Percentiles rank a stretch among this genome's conserved stretches.
Evolutionary conservation across 495 filamentous ascomycete genomes (phyloP).

Genomic region (Lasiosphaeria hispida): DNA sequence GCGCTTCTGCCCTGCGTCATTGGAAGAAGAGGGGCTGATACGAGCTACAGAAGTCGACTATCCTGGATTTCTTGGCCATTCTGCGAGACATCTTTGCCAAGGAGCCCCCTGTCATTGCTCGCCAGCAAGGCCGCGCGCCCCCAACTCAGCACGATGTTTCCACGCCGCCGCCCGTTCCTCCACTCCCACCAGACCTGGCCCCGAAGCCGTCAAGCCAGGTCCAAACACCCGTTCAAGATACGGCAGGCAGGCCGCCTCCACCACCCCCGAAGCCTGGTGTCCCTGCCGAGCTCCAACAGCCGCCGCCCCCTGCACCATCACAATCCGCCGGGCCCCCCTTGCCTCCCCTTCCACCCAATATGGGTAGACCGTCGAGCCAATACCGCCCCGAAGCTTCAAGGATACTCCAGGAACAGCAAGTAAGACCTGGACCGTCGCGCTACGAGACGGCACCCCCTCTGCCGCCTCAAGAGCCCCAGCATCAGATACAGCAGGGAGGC

Average conservation of each 20-base stretch:
- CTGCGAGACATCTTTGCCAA: constrained; percentile 87
- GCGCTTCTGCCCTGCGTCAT: neutral
- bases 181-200: constrained; percentile 36
- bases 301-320: constrained; percentile 6
- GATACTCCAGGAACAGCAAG: constrained; percentile 26
- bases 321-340: constrained; percentile 27
- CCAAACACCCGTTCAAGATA: constrained; percentile 12
- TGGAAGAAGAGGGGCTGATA: constrained; percentile 19
- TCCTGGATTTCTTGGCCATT: constrained; percentile 77
- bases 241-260: constrained; percentile 34
- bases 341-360: constrained; percentile 37
- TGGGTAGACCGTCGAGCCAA: constrained; percentile 29
- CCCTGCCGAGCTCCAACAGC: constrained; percentile 27
- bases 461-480: constrained; percentile 26
- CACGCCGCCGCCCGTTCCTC: constrained; percentile 42
- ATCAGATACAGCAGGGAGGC: neutral
- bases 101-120: constrained; percentile 85
- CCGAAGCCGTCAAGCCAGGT: constrained; percentile 18
- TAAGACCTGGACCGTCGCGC: constrained; percentile 33
- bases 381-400: constrained; percentile 19
- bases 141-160: constrained; percentile 28
- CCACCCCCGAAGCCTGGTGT: constrained; percentile 45
- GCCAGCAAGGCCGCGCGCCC: constrained; percentile 55
- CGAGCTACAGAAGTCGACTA: constrained; percentile 66
- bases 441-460: constrained; percentile 45